These are phyloP conservation scores for Kluyveromyces sp. DNA, from an alignment of 1,139 yeast species.

Conservation along the genomic window DNA sequence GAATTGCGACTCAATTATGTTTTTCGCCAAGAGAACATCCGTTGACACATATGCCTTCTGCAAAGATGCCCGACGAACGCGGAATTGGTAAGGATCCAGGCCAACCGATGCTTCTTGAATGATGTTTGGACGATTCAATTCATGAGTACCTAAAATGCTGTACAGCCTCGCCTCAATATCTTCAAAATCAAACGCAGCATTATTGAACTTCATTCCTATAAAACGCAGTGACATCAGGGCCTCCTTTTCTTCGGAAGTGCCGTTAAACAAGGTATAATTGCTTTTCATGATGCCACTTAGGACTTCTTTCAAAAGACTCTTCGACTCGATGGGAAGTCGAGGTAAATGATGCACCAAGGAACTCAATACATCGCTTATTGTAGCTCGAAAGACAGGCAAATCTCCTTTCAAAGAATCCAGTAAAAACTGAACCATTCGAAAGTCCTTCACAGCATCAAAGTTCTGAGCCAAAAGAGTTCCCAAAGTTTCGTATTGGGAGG, in stretches of 20 bases:
- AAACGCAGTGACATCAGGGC: constrained; percentile 43
- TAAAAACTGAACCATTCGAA: constrained; percentile 55
- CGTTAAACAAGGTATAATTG: constrained; percentile 23
- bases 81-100: constrained; percentile 62
- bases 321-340: constrained; percentile 36
- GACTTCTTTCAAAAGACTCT: constrained; percentile 39
- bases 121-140: constrained; percentile 58
- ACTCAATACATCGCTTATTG: constrained; percentile 69
- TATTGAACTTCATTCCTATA: constrained; percentile 59
- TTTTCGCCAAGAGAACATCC: constrained; percentile 38
- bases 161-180: constrained; percentile 65
- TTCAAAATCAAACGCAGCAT: constrained; percentile 57
- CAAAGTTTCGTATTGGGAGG: constrained; percentile 68
- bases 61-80: constrained; percentile 39
- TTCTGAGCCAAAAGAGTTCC: constrained; percentile 56
- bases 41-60: constrained; percentile 39
- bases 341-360: constrained; percentile 48
- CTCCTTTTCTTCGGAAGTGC: constrained; percentile 23
- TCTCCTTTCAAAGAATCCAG: constrained; percentile 70
- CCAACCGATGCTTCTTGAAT: constrained; percentile 81
- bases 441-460: constrained; percentile 42
- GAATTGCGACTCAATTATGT: constrained; percentile 35
- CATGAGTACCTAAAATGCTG: constrained; percentile 58
- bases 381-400: constrained; percentile 50
- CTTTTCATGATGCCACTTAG: constrained; percentile 38